Base-by-base conservation (phyloP, 1,139 yeast genomes). In the Taiozyma onychis region DNA sequence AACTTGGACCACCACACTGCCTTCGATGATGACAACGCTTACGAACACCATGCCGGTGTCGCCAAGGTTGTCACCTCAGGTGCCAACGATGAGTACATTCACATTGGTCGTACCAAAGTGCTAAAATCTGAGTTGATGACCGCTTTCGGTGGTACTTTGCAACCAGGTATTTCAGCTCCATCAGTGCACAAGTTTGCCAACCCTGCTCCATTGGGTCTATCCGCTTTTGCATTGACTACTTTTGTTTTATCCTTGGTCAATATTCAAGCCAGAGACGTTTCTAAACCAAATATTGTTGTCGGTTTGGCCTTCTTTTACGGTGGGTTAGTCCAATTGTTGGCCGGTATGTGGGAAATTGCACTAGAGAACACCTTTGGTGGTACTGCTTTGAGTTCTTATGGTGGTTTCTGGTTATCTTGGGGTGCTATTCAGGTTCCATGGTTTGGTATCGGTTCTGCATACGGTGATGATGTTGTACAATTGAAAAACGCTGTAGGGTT, bases 231-330 rank as follows among this genome's bases (percentile, higher is more conserved):
- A 10, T 70, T 83, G 59, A 81, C 88, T 37, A 82, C 88, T 4
- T 83, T 83, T 67, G 85, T 83, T 22, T 67, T 83, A 48, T 77
- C 85, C 6, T 67, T 83, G 68, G 68, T 77, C 52, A 74, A 74
- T 51, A 74, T 78, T 1, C 68, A 70, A 41, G 81, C 81, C 11
- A 73, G 73, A 73, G 80, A 80, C 16, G 73, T 77, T 46, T 56
- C 59, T 2, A 68, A 69, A 30, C 75, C 84, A 35, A 74, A 77
- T 56, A 73, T 82, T 34, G 84, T 83, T 50, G 75, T 86, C 46
- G 95, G 95, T 16, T 70, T 83, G 49, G 96, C 96, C 1, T 77
- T 80, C 63, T 89, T 89, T 68, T 89, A 89, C 68, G 95, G 95
- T 51, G 96, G 96, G n/a, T 69, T 81, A 14, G 80, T 87, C 46